Percentiles rank a stretch among this genome's conserved stretches.
These are phyloP conservation scores for Daldinia eschscholtzii DNA, from an alignment of 2,329 filamentous ascomycete genomes.

Conservation along the genomic window DNA sequence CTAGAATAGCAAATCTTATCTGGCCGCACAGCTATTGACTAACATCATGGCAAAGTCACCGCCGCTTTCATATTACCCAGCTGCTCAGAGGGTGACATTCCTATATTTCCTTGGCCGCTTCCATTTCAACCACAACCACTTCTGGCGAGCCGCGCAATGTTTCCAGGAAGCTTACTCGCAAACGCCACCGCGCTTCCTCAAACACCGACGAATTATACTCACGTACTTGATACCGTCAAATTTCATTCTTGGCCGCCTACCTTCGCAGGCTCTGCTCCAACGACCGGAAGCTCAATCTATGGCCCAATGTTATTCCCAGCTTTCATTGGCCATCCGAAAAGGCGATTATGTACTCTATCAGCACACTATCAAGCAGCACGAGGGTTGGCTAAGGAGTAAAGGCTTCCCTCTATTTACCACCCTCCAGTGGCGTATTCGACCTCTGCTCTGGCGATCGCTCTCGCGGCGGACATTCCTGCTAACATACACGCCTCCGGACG, in stretches of 20 bases:
- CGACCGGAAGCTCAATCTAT: conserved; percentile 78
- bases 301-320: conserved; percentile 74
- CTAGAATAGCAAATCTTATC: conserved; percentile 82
- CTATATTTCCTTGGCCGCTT: conserved; percentile 95
- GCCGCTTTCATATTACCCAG: conserved; percentile 83
- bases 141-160: conserved; percentile 79
- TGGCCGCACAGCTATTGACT: conserved; percentile 88
- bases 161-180: conserved; percentile 85
- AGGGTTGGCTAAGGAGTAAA: conserved; percentile 80
- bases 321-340: conserved; percentile 77
- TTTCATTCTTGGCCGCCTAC: conserved; percentile 86
- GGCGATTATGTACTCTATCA: conserved; percentile 84
- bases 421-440: conserved; percentile 75
- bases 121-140: conserved; percentile 87
- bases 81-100: conserved; percentile 88
- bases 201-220: conserved; percentile 83
- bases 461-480: conserved; percentile 82
- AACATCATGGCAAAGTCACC: conserved; percentile 89
- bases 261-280: conserved; percentile 73
- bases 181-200: conserved; percentile 69
- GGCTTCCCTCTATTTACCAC: conserved; percentile 81
- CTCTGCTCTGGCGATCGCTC: conserved; percentile 86
- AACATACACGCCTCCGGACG: conserved; percentile 77
- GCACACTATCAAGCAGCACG: conserved; percentile 71
- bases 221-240: conserved; percentile 87